Evolutionary conservation across 1,284 basidiomycete genomes (phyloP).

Genomic region (Tetrapyrgos nigripes): DNA sequence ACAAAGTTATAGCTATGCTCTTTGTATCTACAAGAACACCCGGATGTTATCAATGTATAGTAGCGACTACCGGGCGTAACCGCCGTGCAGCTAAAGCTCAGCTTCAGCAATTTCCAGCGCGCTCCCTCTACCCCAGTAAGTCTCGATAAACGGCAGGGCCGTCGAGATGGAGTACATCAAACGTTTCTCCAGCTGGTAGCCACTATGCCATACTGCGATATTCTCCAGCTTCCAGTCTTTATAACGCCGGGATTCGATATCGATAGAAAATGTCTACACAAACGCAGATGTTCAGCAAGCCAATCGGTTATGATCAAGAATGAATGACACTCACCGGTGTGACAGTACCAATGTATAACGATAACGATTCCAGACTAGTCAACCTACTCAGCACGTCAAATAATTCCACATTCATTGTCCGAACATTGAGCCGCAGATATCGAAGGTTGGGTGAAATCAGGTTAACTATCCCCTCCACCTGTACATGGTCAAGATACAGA

Average conservation of each 20-base stretch:
- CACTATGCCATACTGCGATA: conserved; percentile 46
- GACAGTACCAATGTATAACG: conserved; percentile 35
- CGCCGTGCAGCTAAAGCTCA: too few species aligned
- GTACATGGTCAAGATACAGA: conserved; percentile 42
- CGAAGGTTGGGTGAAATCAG: conserved; percentile 31
- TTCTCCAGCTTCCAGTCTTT: conserved; percentile 42
- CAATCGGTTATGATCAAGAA: too few species aligned
- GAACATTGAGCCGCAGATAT: conserved; percentile 41
- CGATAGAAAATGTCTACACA: conserved; percentile 21
- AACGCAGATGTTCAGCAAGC: too few species aligned
- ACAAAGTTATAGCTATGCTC: too few species aligned
- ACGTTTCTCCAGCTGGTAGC: conserved; percentile 32
- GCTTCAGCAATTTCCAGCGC: too few species aligned
- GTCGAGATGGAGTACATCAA: conserved; percentile 37
- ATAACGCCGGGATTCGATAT: conserved; percentile 32
- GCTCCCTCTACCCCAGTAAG: too few species aligned
- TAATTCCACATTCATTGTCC: conserved; percentile 35
- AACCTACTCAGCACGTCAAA: conserved; percentile 39
- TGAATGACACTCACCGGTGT: conserved; percentile 7
- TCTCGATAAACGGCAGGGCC: too few species aligned
- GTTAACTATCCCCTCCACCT: conserved; percentile 31
- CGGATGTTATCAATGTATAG: too few species aligned
- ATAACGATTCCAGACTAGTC: conserved; percentile 36
- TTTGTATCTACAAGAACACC: too few species aligned
- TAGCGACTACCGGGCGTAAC: too few species aligned